A percentile compares a stretch with the other conserved stretches of the same genome.
These are phyloP conservation scores for Pyrus communis DNA, from an alignment of 306 rosid genomes.

Conservation along the genomic window DNA sequence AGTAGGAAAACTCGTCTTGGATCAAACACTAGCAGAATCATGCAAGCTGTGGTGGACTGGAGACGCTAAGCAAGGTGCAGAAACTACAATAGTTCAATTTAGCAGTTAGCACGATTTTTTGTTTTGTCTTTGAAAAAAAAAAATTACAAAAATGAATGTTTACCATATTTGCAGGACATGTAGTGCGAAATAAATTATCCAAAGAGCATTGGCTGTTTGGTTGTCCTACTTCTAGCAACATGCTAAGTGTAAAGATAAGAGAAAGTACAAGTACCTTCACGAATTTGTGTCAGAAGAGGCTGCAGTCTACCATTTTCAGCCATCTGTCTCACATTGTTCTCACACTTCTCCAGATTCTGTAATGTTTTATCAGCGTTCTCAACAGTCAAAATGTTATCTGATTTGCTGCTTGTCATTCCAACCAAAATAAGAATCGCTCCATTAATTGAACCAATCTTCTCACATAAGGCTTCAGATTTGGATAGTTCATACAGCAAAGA, in stretches of 20 bases:
- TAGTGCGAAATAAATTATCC: not conserved
- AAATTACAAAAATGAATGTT: not conserved
- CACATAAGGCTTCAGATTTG: constrained; percentile 70
- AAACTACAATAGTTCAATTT: not conserved
- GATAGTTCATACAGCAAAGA: constrained; percentile 91
- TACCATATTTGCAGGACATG: not conserved
- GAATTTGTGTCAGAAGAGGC: constrained; percentile 82
- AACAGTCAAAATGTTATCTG: constrained; percentile 68
- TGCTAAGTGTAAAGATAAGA: not conserved
- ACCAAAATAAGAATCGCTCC: constrained; percentile 94
- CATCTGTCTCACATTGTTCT: constrained; percentile 89
- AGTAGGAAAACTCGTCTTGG: not conserved
- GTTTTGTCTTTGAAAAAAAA: not conserved
- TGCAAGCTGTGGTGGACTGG: not conserved
- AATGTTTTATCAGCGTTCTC: constrained; percentile 73
- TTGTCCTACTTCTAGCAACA: not conserved
- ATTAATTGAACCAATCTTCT: constrained; percentile 83
- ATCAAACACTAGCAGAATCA: not conserved
- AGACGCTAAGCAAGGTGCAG: not conserved
- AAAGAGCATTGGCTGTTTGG: not conserved
- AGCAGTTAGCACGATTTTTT: not conserved
- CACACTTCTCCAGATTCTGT: constrained; percentile 76
- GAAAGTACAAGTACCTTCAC: constrained; percentile 57
- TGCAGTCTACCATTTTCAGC: constrained; percentile 84
- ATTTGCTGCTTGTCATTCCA: constrained; percentile 93